Conservation (phyloP, 2,329 filamentous ascomycete genomes). For the Didymosphaeria variabile region DNA sequence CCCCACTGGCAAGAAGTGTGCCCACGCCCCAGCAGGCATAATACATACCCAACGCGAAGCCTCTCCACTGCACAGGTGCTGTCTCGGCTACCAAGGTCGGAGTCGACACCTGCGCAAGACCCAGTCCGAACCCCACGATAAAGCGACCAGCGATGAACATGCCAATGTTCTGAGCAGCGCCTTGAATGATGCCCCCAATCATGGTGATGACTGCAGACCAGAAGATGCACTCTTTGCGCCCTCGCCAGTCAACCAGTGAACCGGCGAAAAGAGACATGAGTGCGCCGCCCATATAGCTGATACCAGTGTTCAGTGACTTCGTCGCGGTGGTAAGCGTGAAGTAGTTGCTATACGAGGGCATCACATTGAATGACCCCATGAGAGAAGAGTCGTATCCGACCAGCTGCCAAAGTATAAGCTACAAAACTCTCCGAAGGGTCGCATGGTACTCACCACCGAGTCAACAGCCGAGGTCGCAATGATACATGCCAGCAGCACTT, state of each 20-base stretch:
- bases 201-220: slow-evolving; percentile 61
- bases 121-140: slow-evolving; percentile 67
- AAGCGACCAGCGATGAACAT: slow-evolving; percentile 68
- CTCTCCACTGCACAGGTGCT: slow-evolving; percentile 67
- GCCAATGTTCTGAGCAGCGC: slow-evolving; percentile 53
- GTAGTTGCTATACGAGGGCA: slow-evolving; percentile 52
- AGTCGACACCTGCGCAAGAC: slow-evolving; percentile 64
- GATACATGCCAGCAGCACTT: slow-evolving; percentile 23
- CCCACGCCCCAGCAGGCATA: slow-evolving; percentile 59
- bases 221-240: slow-evolving; percentile 58
- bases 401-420: slow-evolving; percentile 12
- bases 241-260: slow-evolving; percentile 50
- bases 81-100: slow-evolving; percentile 69
- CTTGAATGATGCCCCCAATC: slow-evolving; percentile 60
- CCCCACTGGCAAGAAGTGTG: slow-evolving; percentile 61
- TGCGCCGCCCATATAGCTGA: slow-evolving; percentile 55
- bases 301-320: slow-evolving; percentile 57
- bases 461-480: slow-evolving; percentile 27
- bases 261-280: slow-evolving; percentile 50
- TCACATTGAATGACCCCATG: slow-evolving; percentile 57
- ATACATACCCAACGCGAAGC: slow-evolving; percentile 65
- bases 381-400: slow-evolving; percentile 56
- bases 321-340: slow-evolving; percentile 52
- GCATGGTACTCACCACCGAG: slow-evolving; percentile 22
- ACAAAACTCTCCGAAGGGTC: not conserved